Evolutionary conservation across 305 asterid genomes (phyloP).

Genomic region (Solanum aculeatissimum): DNA sequence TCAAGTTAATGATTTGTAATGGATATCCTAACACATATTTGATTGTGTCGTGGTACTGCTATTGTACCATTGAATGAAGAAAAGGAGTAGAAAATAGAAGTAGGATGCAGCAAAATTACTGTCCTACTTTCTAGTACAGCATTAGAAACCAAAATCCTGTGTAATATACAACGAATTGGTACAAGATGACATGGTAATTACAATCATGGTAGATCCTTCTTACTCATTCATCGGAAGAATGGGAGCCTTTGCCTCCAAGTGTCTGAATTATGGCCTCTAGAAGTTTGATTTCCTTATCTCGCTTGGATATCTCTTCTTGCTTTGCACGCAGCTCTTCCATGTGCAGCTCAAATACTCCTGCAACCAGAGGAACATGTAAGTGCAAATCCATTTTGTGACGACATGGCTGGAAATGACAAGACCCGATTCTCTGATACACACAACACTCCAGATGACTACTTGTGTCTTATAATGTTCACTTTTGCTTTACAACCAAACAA

Average conservation of each 20-base stretch:
- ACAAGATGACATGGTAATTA: not conserved
- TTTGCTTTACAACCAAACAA: not conserved
- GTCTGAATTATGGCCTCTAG: constrained; percentile 94
- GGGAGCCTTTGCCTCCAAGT: constrained; percentile 64
- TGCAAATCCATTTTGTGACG: not conserved
- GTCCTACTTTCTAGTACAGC: not conserved
- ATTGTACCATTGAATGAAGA: not conserved
- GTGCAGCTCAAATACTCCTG: constrained; percentile 88
- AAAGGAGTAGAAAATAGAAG: not conserved
- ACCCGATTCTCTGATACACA: not conserved
- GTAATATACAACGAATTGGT: not conserved
- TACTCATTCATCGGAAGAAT: constrained; percentile 16
- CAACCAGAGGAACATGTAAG: constrained; percentile 5
- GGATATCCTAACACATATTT: not conserved
- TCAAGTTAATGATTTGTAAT: not conserved
- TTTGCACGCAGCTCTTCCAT: constrained; percentile 85
- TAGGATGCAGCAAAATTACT: not conserved
- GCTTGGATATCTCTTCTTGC: constrained; percentile 76
- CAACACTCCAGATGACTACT: not conserved
- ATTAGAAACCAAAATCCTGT: not conserved
- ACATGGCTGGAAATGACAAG: not conserved
- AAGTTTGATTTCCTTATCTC: constrained; percentile 80
- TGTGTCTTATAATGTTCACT: not conserved
- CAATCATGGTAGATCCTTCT: not conserved
- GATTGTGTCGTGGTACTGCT: not conserved